A percentile compares a stretch with the other conserved stretches of the same genome.
Conservation (phyloP, 208 protist genomes). For the Leishmania braziliensis region DNA sequence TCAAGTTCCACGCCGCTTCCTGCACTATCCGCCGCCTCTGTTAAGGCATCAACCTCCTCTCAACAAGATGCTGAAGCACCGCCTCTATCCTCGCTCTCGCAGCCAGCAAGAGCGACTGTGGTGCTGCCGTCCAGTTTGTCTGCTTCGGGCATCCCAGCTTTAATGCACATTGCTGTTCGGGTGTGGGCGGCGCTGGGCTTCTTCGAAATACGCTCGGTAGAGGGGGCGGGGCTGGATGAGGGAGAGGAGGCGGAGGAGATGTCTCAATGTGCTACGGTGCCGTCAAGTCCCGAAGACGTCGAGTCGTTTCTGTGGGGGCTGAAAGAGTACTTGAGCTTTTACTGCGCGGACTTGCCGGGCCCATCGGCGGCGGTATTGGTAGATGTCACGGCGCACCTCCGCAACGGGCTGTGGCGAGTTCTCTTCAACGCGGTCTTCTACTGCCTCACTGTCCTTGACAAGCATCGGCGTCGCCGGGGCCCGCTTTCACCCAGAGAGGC, state of each 20-base stretch:
- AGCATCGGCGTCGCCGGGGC: conserved; percentile 15
- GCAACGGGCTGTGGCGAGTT: conserved; percentile 51
- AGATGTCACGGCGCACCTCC: conserved; percentile 16
- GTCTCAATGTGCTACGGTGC: neutral
- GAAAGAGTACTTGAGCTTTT: conserved; percentile 19
- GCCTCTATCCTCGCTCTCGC: neutral
- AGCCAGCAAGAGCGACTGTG: conserved; percentile 1
- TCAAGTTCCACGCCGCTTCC: neutral
- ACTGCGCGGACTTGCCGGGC: neutral
- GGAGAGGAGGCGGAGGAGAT: neutral
- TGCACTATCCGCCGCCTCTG: too few species aligned
- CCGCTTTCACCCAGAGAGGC: conserved; percentile 15
- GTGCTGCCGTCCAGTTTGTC: conserved; percentile 24
- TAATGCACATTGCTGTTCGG: conserved; percentile 38
- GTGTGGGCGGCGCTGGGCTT: conserved; percentile 64
- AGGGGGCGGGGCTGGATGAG: neutral
- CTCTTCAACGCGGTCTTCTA: conserved; percentile 76
- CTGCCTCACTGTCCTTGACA: conserved; percentile 45
- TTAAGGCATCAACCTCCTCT: neutral
- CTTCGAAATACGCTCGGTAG: conserved; percentile 33
- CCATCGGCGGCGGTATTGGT: neutral
- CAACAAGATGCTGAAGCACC: neutral
- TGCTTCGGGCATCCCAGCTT: conserved; percentile 30
- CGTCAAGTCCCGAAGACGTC: conserved; percentile 16
- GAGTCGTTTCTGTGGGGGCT: conserved; percentile 23